phyloP scores from a whole-genome alignment of 495 filamentous ascomycete genomes.

The Paragyromitra xinjiangensis region DNA sequence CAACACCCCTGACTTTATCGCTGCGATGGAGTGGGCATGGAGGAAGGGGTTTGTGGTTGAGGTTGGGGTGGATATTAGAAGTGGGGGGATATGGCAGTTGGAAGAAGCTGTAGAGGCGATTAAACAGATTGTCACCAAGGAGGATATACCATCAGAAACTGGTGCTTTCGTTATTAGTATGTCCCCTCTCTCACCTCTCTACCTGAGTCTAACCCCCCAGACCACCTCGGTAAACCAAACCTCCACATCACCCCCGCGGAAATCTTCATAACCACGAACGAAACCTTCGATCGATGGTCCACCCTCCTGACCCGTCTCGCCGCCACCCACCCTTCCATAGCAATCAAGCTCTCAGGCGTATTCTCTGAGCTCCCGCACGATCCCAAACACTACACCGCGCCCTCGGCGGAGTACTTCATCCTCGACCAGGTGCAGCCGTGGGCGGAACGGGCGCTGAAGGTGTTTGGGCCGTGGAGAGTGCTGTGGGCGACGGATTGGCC shows the following conservation, averaged over 20 bases:
- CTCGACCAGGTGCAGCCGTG: conserved; percentile 67
- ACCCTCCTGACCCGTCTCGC: conserved; percentile 53
- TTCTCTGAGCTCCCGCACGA: conserved; percentile 74
- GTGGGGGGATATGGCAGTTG: conserved; percentile 75
- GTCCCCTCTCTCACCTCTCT: neutral
- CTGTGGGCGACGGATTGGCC: conserved; percentile 95
- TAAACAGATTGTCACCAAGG: conserved; percentile 18
- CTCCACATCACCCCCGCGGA: conserved; percentile 61
- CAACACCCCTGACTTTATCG: conserved; percentile 68
- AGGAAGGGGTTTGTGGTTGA: conserved; percentile 74
- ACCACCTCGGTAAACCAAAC: conserved; percentile 89
- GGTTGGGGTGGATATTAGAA: conserved; percentile 78
- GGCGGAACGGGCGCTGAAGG: conserved; percentile 70
- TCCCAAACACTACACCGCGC: neutral
- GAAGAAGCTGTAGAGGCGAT: conserved; percentile 64
- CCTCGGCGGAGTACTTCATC: conserved; percentile 50
- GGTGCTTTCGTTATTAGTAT: conserved; percentile 58
- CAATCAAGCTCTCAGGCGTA: conserved; percentile 86
- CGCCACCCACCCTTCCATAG: conserved; percentile 67
- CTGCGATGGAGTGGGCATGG: conserved; percentile 73
- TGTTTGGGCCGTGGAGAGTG: conserved; percentile 72
- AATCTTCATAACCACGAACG: neutral
- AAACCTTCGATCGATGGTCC: conserved; percentile 51
- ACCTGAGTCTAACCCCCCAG: conserved; percentile 57
- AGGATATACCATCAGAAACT: conserved; percentile 3